These are phyloP conservation scores for Bipolaris bicolor DNA, from an alignment of 2,329 filamentous ascomycete genomes.

Conservation along the genomic window DNA sequence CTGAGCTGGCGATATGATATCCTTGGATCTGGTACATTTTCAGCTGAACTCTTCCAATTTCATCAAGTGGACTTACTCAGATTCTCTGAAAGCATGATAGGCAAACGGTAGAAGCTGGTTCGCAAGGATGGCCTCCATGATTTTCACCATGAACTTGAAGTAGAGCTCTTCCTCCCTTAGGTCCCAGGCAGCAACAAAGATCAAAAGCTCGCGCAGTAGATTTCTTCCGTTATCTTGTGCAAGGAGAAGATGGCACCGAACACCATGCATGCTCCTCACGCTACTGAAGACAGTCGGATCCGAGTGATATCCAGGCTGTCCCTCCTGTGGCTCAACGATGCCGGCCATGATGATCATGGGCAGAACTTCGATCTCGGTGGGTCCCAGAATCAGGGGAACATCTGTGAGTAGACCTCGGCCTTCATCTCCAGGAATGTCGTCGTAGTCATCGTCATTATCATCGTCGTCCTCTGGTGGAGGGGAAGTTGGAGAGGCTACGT, in stretches of 20 bases:
- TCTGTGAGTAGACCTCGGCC: slow-evolving; percentile 87
- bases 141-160: slow-evolving; percentile 95
- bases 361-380: slow-evolving; percentile 92
- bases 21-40: slow-evolving; percentile 66
- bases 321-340: slow-evolving; percentile 81
- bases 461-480: slow-evolving; percentile 65
- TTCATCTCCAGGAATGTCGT: slow-evolving; percentile 71
- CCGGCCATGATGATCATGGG: slow-evolving; percentile 98
- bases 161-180: slow-evolving; percentile 91
- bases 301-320: slow-evolving; percentile 61
- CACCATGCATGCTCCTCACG: slow-evolving; percentile 81
- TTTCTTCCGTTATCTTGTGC: slow-evolving; percentile 91
- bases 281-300: slow-evolving; percentile 61
- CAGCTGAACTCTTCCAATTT: slow-evolving; percentile 6
- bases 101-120: slow-evolving; percentile 89
- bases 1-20: slow-evolving; percentile 94
- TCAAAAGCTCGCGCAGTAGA: slow-evolving; percentile 84
- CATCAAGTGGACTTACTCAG: slow-evolving; percentile 36
- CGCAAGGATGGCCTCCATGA: slow-evolving; percentile 89
- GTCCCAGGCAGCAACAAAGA: slow-evolving; percentile 97
- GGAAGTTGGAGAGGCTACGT: slow-evolving; percentile 49
- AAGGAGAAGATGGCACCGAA: slow-evolving; percentile 85
- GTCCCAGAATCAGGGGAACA: slow-evolving; percentile 90
- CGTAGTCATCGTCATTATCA: slow-evolving; percentile 74
- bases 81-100: slow-evolving; percentile 86